Base-by-base conservation (phyloP, 306 rosid genomes). In the Malus sylvestris region DNA sequence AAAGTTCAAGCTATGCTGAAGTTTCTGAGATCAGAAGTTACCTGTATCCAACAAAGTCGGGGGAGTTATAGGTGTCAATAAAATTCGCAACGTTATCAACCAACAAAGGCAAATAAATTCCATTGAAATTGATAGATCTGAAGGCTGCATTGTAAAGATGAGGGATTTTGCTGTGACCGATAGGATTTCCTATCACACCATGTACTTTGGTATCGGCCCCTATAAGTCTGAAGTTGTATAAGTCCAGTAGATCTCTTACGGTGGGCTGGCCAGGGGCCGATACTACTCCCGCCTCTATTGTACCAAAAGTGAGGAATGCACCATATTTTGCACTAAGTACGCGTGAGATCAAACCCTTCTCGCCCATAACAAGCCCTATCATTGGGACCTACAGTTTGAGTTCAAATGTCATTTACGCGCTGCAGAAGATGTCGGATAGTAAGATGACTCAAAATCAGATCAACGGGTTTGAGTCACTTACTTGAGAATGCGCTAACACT, bases 101-200 rank as follows among this genome's bases (percentile, higher is more conserved):
- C 88, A 87, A 58, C 64, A 89, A 53, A 55, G 91, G 96, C 84
- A 91, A 60, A 79, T 89, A 91, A 64, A 89, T 80, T 57, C 93
- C 96, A 76, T 91, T 77, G 76, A 89, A 91, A 55, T 83, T 85
- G 67, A 80, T 83, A 1, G 81, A 80, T 73, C 80, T 87, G 78
- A 91, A 91, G 53, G 92, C 88, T 59, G 86, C 73, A 80, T 91
- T 91, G 76, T 83, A 91, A 35, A 91, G 78, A 86, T 82, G 85
- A 57, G 93, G 92, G 53, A 90, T 86, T 76, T 81, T 89, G 85
- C 90, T 84, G 69, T 89, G 92, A 67, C 87, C 73, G 40, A 86
- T 81, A 6, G 96, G 92, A 51, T 91, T 91, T 87, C 96, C 96
- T 11, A 91, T 83, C 68, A 84, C 88, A 58, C 93, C 96, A 74